A percentile compares a stretch with the other conserved stretches of the same genome.
These are phyloP conservation scores for Sporisorium iseilematis-ciliati DNA, from an alignment of 1,284 basidiomycete species.

Conservation along the genomic window DNA sequence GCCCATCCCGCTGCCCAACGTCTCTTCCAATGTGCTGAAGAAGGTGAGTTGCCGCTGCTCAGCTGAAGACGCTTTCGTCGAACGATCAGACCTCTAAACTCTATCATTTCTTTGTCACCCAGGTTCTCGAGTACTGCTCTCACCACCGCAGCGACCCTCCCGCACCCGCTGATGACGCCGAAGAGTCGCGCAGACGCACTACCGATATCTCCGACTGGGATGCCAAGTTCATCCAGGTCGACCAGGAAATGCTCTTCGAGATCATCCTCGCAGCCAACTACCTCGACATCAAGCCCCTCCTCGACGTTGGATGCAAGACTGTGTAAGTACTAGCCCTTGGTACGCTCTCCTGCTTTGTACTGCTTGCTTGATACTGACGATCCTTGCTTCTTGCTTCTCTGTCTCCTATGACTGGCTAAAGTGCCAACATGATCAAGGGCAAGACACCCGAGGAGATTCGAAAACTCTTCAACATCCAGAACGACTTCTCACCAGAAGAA, in stretches of 20 bases:
- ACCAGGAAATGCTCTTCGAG: slow-evolving; percentile 98
- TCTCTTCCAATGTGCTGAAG: slow-evolving; percentile 93
- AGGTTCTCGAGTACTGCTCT: slow-evolving; percentile 99
- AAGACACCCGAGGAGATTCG: slow-evolving; percentile 96
- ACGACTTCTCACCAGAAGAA: slow-evolving; percentile 97
- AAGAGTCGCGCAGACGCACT: slow-evolving; percentile 94
- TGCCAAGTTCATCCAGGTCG: slow-evolving; percentile 91
- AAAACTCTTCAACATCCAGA: slow-evolving; percentile 84
- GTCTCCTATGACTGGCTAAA: slow-evolving; percentile 25
- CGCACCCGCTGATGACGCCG: slow-evolving; percentile 80
- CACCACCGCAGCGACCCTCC: slow-evolving; percentile 97
- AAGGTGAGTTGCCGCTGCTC: slow-evolving; percentile 76
- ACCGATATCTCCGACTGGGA: slow-evolving; percentile 99
- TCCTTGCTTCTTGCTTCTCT: background rate
- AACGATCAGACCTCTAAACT: background rate
- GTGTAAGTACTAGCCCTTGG: slow-evolving; percentile 72
- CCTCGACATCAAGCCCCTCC: slow-evolving; percentile 97
- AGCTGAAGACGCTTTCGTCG: background rate
- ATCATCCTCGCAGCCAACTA: slow-evolving; percentile 99
- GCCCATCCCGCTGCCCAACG: slow-evolving; percentile 95
- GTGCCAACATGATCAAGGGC: slow-evolving; percentile 99
- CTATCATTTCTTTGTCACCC: slow-evolving; percentile 13
- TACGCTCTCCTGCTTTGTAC: background rate
- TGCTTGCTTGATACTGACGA: background rate
- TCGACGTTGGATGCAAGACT: slow-evolving; percentile 99